Evolutionary conservation across 179 eudicot genomes (phyloP), one percentile per base, ranked within the genome.

Genomic region (Drosera spatulata): DNA sequence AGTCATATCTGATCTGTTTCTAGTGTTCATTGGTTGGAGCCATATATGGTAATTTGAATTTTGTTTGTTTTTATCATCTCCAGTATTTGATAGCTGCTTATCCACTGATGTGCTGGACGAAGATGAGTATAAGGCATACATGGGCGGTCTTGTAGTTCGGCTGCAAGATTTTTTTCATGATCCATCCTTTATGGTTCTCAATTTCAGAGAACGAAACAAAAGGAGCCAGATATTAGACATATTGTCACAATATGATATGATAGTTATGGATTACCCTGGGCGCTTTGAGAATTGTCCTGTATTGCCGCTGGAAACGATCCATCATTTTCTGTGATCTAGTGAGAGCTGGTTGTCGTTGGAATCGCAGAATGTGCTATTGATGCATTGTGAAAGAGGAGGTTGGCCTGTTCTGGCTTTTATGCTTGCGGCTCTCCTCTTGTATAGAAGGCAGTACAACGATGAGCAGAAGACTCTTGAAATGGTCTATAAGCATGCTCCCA

Each of bases 51-150:
- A 52, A 42, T 44, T 12, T 49, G 56, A 22, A 1, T 41, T 61
- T 43, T 22, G 13, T 64, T 53, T 48, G 37, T 40, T 51, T 56
- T 55, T 37, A 61, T 64, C 41, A 42, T 9, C 59, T 60, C 67
- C 83, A 93, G 99, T 93, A 70, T 93, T 93, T 69, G 99, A 93
- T 75, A 84, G 90, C 73, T 93, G 96, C 93, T 93, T 93, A 85
- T 93, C 99, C 72, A 76, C 85, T 41, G 81, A 78, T 60, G 84
- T 82, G 59, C 64, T 88, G 78, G 81, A 75, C 64, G 93, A 81
- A 78, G 80, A 84, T 68, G 93, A 75, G 59, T 86, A 86, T 67
- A 84, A 77, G 63, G 71, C 68, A 22, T 93, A 93, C 75, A 70
- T 93, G 77, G n/a, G n/a, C 70, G 87, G 85, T 42, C 82, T 93